Conservation (phyloP, 257 asterid genomes). For the Solanum clarkiae region DNA sequence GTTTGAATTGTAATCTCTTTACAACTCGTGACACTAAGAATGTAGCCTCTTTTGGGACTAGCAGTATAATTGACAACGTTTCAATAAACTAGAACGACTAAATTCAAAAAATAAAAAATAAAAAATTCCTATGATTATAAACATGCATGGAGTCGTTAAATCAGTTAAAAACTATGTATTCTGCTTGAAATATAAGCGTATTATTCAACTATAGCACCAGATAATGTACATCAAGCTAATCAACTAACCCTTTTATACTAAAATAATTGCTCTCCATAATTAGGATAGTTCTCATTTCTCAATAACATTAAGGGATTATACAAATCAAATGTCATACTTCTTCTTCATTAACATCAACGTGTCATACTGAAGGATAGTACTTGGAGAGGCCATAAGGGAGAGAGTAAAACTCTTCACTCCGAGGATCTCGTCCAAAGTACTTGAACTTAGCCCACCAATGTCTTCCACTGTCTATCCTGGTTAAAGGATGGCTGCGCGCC, state of each 20-base stretch:
- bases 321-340: not conserved
- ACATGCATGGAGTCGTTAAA: not conserved
- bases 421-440: slow-evolving; percentile 54
- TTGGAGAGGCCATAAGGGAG: slow-evolving; percentile 71
- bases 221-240: not conserved
- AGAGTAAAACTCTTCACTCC: slow-evolving; percentile 73
- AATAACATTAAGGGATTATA: not conserved
- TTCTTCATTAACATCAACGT: not conserved
- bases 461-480: slow-evolving; percentile 76
- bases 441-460: slow-evolving; percentile 92
- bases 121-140: not conserved
- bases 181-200: not conserved
- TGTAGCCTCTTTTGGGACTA: not conserved
- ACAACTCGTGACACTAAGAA: not conserved
- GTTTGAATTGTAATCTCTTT: no score
- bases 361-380: slow-evolving; percentile 68
- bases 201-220: not conserved
- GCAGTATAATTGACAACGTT: no score
- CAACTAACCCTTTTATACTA: not conserved
- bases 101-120: no score
- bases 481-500: slow-evolving; percentile 39
- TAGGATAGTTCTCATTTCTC: not conserved
- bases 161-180: not conserved
- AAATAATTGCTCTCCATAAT: not conserved
- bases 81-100: no score